These are phyloP conservation scores for Sporothrix curviconia DNA, from an alignment of 2,329 filamentous ascomycete species.

Conservation along the genomic window DNA sequence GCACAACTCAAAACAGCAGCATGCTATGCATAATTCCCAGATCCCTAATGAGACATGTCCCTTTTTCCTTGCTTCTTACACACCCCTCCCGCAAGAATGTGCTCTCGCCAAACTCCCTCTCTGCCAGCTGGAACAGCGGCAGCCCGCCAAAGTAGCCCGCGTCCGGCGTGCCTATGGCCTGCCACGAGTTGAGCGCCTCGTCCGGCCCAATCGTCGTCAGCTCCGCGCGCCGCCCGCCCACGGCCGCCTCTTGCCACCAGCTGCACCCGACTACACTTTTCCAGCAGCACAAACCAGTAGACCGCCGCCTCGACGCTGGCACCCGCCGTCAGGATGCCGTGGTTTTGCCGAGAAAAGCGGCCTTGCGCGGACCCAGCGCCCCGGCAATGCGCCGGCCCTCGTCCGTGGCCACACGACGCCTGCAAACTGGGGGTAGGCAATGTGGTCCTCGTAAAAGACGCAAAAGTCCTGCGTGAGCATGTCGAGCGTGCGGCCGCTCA, in stretches of 20 bases:
- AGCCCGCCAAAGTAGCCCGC: slow-evolving; percentile 22
- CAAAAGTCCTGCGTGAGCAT: slow-evolving; percentile 60
- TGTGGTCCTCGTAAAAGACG: slow-evolving; percentile 49
- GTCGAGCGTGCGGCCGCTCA: slow-evolving; percentile 53
- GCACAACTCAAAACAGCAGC: not conserved
- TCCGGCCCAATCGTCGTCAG: slow-evolving; percentile 21
- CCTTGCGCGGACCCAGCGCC: slow-evolving; percentile 43
- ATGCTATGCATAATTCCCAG: not conserved
- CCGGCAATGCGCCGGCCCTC: slow-evolving; percentile 44
- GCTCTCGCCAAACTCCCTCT: slow-evolving; percentile 23
- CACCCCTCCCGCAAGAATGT: slow-evolving; percentile 22
- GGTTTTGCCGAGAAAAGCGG: slow-evolving; percentile 48
- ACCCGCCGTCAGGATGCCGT: slow-evolving; percentile 48
- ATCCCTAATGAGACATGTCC: no score
- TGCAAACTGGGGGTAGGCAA: slow-evolving; percentile 40
- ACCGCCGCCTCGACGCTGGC: slow-evolving; percentile 43
- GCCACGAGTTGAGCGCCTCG: slow-evolving; percentile 21
- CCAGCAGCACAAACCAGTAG: slow-evolving; percentile 49
- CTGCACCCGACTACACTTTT: slow-evolving; percentile 42
- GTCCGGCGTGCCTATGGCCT: slow-evolving; percentile 20
- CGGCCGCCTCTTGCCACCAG: slow-evolving; percentile 52
- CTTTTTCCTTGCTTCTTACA: slow-evolving; percentile 13
- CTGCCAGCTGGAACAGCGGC: slow-evolving; percentile 25
- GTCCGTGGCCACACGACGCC: slow-evolving; percentile 47
- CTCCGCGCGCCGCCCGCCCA: slow-evolving; percentile 49